Percentiles rank a stretch among this genome's conserved stretches.
These are phyloP conservation scores for Fomitopsis serialis DNA, from an alignment of 768 basidiomycete species.

Conservation along the genomic window DNA sequence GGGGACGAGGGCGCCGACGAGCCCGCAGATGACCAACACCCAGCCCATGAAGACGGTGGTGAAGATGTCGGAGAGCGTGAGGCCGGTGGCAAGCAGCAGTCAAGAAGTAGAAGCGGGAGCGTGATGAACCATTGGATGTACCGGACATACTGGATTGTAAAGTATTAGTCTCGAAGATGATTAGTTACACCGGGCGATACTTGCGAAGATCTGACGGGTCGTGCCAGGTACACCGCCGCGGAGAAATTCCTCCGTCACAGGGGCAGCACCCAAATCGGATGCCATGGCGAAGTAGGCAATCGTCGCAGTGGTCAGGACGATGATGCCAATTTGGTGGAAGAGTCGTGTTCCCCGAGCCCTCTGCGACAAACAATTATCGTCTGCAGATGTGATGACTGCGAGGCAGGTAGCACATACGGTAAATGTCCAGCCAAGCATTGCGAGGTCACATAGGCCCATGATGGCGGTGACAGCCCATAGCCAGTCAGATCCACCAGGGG, in stretches of 20 bases:
- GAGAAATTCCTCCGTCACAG: conserved; percentile 38
- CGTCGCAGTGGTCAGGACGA: conserved; percentile 39
- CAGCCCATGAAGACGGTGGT: conserved; percentile 38
- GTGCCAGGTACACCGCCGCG: conserved; percentile 17
- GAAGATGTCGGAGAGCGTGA: conserved; percentile 43
- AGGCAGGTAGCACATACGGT: conserved; percentile 16
- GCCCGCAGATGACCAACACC: conserved; percentile 36
- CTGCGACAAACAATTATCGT: conserved; percentile 11
- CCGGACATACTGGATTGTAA: conserved; percentile 33
- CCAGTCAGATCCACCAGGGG: conserved; percentile 44
- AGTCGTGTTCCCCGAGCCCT: conserved; percentile 36
- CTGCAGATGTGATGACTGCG: background rate
- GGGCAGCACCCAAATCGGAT: conserved; percentile 45
- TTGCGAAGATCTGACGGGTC: conserved; percentile 40
- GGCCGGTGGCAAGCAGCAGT: conserved; percentile 40
- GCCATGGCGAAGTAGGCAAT: conserved; percentile 53
- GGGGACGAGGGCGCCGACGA: conserved; percentile 43
- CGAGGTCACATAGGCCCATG: conserved; percentile 39
- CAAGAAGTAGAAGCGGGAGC: conserved; percentile 43
- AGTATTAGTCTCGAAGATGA: background rate
- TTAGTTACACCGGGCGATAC: conserved; percentile 1
- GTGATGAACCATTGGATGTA: conserved; percentile 52
- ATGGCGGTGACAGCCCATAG: conserved; percentile 50
- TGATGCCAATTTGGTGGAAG: conserved; percentile 44
- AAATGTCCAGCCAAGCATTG: conserved; percentile 34